Base-by-base conservation (phyloP, 345 rosid species). In the Litchi chinensis region DNA sequence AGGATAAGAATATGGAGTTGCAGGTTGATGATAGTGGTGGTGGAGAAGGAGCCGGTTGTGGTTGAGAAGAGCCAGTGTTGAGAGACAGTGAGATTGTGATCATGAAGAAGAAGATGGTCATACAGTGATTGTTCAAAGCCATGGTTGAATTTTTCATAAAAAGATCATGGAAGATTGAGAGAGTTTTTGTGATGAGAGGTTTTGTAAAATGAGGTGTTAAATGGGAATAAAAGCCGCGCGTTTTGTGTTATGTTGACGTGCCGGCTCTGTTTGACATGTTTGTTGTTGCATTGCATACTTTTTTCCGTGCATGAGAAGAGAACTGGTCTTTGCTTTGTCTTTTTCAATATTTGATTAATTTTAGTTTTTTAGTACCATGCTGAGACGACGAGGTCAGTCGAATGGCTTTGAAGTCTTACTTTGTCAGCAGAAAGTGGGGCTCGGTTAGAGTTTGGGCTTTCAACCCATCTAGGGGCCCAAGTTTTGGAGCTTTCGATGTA, bases 1-100 rank as follows among this genome's bases (percentile, higher is more conserved):
- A 95, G 1, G 95, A 86, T 57, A 95, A 48, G 85, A 86, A 95
- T 4, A 95, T 74, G 44, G 95, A 98, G 77, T 89, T 89, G 82
- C 99, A 93, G 28, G 68, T 76, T 50, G 85, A 76, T 18, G 79
- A 83, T 5, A 82, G 67, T 3, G 82, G 48, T 7, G 82, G 78
- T 0, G 79, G 6, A 0, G 82, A 82, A 13, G 80, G 57, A 54
- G 5, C 60, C 1, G 79, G 37, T 3, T 43, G 77, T 52, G 73
- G 37, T 19, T 78, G 82, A 74, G 79, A 70, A 60, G 56, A 43
- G 13, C 73, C 46, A 16, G 54, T 6, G 21, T 56, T 24, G 64
- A 78, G 56, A 48, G 73, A 54, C 22, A 70, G 37, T 7, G 44
- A 75, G 54, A 77, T 37, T 24, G 63, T 21, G 68, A 75, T 4